These are phyloP conservation scores for Alisma plantagoaquatica DNA, from an alignment of 106 monocot genomes.

Conservation along the genomic window DNA sequence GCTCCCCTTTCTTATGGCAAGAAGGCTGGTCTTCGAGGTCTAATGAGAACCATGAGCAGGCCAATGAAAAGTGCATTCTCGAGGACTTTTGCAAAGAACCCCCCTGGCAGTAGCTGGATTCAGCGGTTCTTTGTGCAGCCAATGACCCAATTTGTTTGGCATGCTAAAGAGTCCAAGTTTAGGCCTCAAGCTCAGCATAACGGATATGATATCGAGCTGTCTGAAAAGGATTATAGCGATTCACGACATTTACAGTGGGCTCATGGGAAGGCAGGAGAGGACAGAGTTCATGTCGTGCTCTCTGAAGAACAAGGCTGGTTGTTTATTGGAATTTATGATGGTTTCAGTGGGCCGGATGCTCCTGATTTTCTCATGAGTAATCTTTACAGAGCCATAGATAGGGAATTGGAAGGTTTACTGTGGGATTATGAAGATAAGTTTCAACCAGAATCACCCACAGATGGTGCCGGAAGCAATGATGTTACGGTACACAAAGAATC, in stretches of 20 bases:
- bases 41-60: constrained; percentile 63
- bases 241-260: constrained; percentile 89
- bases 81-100: constrained; percentile 28
- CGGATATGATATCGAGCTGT: constrained; percentile 29
- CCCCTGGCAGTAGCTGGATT: constrained; percentile 39
- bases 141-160: constrained; percentile 36
- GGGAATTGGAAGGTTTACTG: constrained; percentile 84
- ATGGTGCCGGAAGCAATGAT: constrained; percentile 14
- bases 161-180: constrained; percentile 46
- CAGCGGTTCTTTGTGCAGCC: constrained; percentile 53
- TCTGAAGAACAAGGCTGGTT: constrained; percentile 99
- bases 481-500: constrained; percentile 9
- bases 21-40: constrained; percentile 31
- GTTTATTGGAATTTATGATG: constrained; percentile 96
- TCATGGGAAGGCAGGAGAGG: constrained; percentile 97
- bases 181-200: constrained; percentile 19
- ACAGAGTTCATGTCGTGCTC: constrained; percentile 92
- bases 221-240: constrained; percentile 62
- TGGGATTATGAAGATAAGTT: constrained; percentile 90
- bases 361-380: constrained; percentile 95
- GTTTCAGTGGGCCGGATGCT: constrained; percentile 93
- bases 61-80: constrained; percentile 64
- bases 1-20: constrained; percentile 37
- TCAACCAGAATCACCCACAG: no score
- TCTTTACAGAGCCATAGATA: constrained; percentile 88